Evolutionary conservation across 176 grass and related monocot genomes (phyloP).

Genomic region (Musa itinerans): DNA sequence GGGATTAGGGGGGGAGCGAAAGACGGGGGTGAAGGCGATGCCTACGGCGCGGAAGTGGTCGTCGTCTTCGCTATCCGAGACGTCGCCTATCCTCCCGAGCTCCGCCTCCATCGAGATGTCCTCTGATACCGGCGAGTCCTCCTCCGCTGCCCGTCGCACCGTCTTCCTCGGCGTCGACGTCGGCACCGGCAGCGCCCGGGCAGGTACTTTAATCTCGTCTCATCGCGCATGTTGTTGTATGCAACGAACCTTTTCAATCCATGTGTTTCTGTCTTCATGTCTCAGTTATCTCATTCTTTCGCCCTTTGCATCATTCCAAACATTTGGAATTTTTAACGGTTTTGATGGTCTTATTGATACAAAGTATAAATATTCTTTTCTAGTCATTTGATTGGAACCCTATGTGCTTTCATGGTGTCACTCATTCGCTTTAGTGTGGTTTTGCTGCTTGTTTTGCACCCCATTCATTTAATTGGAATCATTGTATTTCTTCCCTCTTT

Average conservation of each 20-base stretch:
- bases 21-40: not conserved
- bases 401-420: not conserved
- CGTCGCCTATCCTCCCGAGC: not conserved
- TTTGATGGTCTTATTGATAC: too few relatives aligned
- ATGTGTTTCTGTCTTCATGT: not conserved
- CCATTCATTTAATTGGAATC: not conserved
- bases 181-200: constrained; percentile 88
- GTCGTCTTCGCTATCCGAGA: constrained; percentile 8
- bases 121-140: constrained; percentile 13
- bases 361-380: too few relatives aligned
- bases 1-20: not conserved
- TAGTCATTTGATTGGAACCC: too few relatives aligned
- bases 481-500: not conserved
- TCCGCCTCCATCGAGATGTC: constrained; percentile 20
- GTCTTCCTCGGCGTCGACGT: constrained; percentile 84
- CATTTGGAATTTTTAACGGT: too few relatives aligned
- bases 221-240: not conserved
- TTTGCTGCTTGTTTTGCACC: not conserved
- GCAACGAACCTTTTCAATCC: not conserved
- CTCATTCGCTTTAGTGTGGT: not conserved
- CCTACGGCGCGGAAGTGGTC: not conserved
- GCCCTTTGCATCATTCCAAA: too few relatives aligned
- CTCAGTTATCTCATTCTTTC: too few relatives aligned
- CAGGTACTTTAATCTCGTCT: constrained; percentile 33
- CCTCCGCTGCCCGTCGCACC: constrained; percentile 15